These are phyloP conservation scores for Pseudoperonospora humuli DNA, from an alignment of 352 stramenopile species.

Conservation along the genomic window DNA sequence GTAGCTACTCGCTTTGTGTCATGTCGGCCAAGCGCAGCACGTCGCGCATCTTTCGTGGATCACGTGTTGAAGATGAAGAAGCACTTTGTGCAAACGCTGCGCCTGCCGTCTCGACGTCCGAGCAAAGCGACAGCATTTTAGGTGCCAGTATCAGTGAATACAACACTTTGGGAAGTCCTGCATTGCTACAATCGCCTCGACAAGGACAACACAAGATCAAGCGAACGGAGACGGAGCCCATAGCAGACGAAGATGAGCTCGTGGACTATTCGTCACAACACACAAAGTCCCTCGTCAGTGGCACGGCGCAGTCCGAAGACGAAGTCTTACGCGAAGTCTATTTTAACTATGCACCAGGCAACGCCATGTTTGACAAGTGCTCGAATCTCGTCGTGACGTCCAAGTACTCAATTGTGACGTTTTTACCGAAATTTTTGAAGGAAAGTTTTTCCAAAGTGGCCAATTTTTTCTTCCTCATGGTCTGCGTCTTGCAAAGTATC, in stretches of 20 bases:
- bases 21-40: slow-evolving; percentile 26
- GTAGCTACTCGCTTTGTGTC: too few relatives aligned
- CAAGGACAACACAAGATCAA: slow-evolving; percentile 8
- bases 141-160: slow-evolving; percentile 19
- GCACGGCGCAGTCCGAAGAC: not conserved
- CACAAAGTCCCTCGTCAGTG: slow-evolving; percentile 4
- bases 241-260: slow-evolving; percentile 22
- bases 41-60: slow-evolving; percentile 43
- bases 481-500: slow-evolving; percentile 85
- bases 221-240: slow-evolving; percentile 1
- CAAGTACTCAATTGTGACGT: slow-evolving; percentile 85
- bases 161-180: slow-evolving; percentile 29
- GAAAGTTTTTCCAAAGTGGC: slow-evolving; percentile 86
- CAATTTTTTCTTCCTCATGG: slow-evolving; percentile 92
- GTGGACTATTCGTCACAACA: slow-evolving; percentile 10
- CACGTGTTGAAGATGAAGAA: slow-evolving; percentile 45
- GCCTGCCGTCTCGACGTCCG: slow-evolving; percentile 9
- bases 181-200: slow-evolving; percentile 23
- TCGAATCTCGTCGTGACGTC: slow-evolving; percentile 86
- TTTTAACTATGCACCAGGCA: slow-evolving; percentile 61
- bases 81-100: slow-evolving; percentile 23
- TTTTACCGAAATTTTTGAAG: slow-evolving; percentile 84
- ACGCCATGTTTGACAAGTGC: slow-evolving; percentile 56
- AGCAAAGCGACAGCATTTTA: slow-evolving; percentile 16
- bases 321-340: slow-evolving; percentile 47